These are phyloP conservation scores for Glycine latifolia DNA, from an alignment of 306 rosid species.

Conservation along the genomic window DNA sequence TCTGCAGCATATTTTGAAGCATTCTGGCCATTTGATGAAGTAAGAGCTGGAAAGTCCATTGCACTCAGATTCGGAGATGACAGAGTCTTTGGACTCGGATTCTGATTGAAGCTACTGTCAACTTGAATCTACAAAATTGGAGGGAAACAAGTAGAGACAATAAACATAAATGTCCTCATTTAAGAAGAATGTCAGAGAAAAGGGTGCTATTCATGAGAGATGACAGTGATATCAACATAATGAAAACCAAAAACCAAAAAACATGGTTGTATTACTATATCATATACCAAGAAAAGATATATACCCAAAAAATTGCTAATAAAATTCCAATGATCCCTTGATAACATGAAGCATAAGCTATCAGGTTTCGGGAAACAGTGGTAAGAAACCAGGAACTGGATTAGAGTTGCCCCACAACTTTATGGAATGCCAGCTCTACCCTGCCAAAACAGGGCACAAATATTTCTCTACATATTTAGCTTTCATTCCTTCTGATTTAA, in stretches of 20 bases:
- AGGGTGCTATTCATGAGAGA: conserved; percentile 22
- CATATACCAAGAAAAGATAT: conserved; percentile 24
- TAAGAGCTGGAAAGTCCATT: conserved; percentile 90
- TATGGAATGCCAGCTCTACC: conserved; percentile 37
- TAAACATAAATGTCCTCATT: conserved; percentile 14
- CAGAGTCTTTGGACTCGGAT: conserved; percentile 72
- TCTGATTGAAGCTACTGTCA: conserved; percentile 78
- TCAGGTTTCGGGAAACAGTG: conserved; percentile 32
- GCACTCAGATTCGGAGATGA: conserved; percentile 78
- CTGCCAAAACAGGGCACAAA: conserved; percentile 47
- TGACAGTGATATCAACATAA: conserved; percentile 19
- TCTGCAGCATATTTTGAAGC: conserved; percentile 69
- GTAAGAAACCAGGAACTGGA: conserved; percentile 39
- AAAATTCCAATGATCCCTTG: conserved; percentile 13
- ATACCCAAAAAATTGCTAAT: conserved; percentile 14
- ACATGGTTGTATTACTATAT: not conserved
- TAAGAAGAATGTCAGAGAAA: conserved; percentile 34
- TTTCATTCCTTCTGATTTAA: conserved; percentile 37
- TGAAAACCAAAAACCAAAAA: conserved; percentile 28
- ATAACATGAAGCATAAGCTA: conserved; percentile 27
- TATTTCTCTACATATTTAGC: conserved; percentile 44
- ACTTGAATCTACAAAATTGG: conserved; percentile 85
- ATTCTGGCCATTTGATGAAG: conserved; percentile 63
- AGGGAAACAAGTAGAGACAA: conserved; percentile 12
- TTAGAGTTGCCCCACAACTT: conserved; percentile 47